A percentile compares a stretch with the other conserved stretches of the same genome.
These are phyloP conservation scores for Monilinia fructicola DNA, from an alignment of 2,329 filamentous ascomycete species.

Conservation along the genomic window DNA sequence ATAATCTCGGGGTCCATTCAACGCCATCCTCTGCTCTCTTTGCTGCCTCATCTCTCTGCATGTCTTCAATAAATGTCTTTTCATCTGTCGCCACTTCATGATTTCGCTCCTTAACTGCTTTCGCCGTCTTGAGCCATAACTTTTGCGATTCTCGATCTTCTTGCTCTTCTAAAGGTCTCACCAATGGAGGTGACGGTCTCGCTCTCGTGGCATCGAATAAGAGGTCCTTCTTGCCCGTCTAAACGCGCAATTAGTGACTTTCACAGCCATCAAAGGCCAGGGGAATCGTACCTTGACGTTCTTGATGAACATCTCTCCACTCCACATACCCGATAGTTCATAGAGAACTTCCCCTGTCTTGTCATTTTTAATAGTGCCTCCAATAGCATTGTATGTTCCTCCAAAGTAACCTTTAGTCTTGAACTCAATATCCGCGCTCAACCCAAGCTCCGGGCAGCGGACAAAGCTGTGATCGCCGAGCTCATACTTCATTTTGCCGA, in stretches of 20 bases:
- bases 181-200: constrained; percentile 70
- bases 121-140: constrained; percentile 78
- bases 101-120: constrained; percentile 79
- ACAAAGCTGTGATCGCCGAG: constrained; percentile 94
- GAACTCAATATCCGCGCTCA: constrained; percentile 92
- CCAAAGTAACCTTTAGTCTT: constrained; percentile 98
- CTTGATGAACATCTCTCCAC: constrained; percentile 90
- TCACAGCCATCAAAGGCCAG: neutral
- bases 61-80: constrained; percentile 94
- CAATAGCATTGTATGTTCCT: constrained; percentile 94
- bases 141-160: constrained; percentile 85
- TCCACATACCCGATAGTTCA: constrained; percentile 91
- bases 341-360: constrained; percentile 83
- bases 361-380: constrained; percentile 85
- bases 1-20: constrained; percentile 86
- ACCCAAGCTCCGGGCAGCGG: constrained; percentile 80
- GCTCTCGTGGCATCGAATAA: constrained; percentile 84
- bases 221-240: constrained; percentile 87
- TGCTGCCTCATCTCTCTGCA: constrained; percentile 84
- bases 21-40: constrained; percentile 73
- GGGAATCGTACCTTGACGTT: constrained; percentile 63
- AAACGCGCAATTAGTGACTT: constrained; percentile 23
- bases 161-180: constrained; percentile 81
- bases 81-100: constrained; percentile 90
- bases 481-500: constrained; percentile 99